Evolutionary conservation across 2,329 filamentous ascomycete species (phyloP).

Genomic region (Ophidiomyces ophidiicola): DNA sequence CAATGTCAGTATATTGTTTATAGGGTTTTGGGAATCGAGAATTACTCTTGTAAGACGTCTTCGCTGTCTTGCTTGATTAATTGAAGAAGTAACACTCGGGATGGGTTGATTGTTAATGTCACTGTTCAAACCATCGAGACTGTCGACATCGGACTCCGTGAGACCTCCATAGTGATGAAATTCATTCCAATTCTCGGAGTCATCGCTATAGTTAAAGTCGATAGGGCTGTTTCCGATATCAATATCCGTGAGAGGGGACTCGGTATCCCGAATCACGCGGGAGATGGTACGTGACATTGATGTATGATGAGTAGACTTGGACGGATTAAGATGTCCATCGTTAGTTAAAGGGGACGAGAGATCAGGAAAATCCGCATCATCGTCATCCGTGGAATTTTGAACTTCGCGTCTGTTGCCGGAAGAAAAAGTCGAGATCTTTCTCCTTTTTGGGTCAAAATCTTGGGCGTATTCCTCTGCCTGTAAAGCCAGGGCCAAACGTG

Average conservation of each 20-base stretch:
- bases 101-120: no score
- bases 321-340: background rate
- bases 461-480: constrained; percentile 44
- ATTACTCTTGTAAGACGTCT: constrained; percentile 6
- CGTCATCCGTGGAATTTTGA: constrained; percentile 19
- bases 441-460: constrained; percentile 27
- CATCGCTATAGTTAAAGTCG: background rate
- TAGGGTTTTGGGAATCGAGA: no score
- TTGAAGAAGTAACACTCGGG: no score
- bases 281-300: no score
- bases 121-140: no score
- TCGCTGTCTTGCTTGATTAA: no score
- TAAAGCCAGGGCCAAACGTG: constrained; percentile 44
- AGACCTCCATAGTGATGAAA: no score
- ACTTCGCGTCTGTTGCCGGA: constrained; percentile 15
- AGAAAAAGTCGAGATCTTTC: constrained; percentile 19
- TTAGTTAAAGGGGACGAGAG: background rate
- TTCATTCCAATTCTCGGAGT: no score
- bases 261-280: background rate
- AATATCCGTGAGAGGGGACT: background rate
- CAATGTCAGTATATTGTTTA: background rate
- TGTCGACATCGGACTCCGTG: no score
- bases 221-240: no score
- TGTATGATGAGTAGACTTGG: no score
- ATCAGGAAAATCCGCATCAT: background rate